Percentiles rank a stretch among this genome's conserved stretches.
phyloP scores from a whole-genome alignment of 768 basidiomycete genomes.

The Clitopilus hobsonii region DNA sequence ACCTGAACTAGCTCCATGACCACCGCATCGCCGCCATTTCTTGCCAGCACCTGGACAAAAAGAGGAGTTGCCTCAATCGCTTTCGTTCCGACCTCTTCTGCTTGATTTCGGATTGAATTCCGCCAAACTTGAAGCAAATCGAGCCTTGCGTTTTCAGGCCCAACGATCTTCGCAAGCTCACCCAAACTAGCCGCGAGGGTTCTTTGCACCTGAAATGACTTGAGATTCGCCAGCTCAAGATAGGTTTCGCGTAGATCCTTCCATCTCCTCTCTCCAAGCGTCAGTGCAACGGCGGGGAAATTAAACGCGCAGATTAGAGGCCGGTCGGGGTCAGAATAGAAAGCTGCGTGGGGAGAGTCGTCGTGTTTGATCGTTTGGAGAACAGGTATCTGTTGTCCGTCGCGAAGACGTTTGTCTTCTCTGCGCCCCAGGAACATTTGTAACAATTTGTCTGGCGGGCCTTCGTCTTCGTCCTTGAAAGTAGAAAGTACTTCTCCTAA shows the following conservation, averaged over 20 bases:
- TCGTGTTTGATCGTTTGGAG: conserved; percentile 1
- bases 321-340: conserved; percentile 64
- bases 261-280: conserved; percentile 78
- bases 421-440: conserved; percentile 69
- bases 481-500: conserved; percentile 87
- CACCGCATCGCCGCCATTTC: conserved; percentile 37
- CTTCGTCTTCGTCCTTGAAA: conserved; percentile 59
- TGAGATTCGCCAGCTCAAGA: conserved; percentile 55
- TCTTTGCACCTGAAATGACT: conserved; percentile 58
- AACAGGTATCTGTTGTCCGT: conserved; percentile 24
- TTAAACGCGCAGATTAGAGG: conserved; percentile 84
- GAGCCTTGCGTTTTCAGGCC: conserved; percentile 54
- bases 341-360: conserved; percentile 29
- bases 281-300: conserved; percentile 85
- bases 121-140: conserved; percentile 77
- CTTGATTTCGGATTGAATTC: conserved; percentile 47
- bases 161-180: conserved; percentile 84
- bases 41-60: conserved; percentile 51
- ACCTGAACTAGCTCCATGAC: conserved; percentile 42
- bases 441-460: conserved; percentile 73
- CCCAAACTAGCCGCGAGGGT: conserved; percentile 87
- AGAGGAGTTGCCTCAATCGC: conserved; percentile 61
- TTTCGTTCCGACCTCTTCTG: conserved; percentile 71
- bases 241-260: conserved; percentile 64
- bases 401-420: conserved; percentile 34